A percentile compares a stretch with the other conserved stretches of the same genome.
Evolutionary conservation across 805 yeast species (phyloP).

Genomic region (Ogataea trehaloabstinens): DNA sequence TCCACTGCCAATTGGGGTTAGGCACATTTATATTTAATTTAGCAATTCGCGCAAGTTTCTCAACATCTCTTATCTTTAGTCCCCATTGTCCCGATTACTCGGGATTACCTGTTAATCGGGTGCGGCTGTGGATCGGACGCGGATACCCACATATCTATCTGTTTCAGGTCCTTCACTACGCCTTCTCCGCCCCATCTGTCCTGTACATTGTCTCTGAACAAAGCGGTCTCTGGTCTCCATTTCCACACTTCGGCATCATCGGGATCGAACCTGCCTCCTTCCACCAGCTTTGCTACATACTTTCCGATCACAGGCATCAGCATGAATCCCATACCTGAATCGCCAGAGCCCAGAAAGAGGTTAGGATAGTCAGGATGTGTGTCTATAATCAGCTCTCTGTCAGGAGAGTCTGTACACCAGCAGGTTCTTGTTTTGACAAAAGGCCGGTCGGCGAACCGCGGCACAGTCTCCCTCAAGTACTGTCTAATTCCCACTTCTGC

Average conservation of each 20-base stretch:
- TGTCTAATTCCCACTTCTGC: constrained; percentile 13
- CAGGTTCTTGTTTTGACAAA: constrained; percentile 21
- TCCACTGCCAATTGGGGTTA: no score
- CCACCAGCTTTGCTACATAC: constrained; percentile 13
- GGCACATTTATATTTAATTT: no score
- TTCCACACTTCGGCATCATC: constrained; percentile 6
- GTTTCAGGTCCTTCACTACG: constrained; percentile 29
- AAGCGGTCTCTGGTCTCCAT: constrained; percentile 13
- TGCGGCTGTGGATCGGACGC: constrained; percentile 17
- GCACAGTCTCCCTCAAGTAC: constrained; percentile 30
- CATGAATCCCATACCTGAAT: constrained; percentile 28
- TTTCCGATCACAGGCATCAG: constrained; percentile 26
- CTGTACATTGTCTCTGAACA: constrained; percentile 20
- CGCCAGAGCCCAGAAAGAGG: constrained; percentile 23
- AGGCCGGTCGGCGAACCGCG: constrained; percentile 32
- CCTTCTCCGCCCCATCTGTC: constrained; percentile 32
- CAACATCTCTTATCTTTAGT: no score
- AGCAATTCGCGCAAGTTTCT: no score
- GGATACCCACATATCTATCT: constrained; percentile 26
- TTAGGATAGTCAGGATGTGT: constrained; percentile 19
- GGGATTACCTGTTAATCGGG: no score
- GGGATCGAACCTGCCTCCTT: no score
- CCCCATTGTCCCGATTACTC: no score
- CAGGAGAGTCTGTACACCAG: constrained; percentile 30
- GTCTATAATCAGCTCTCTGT: constrained; percentile 21